A percentile compares a stretch with the other conserved stretches of the same genome.
phyloP scores from a whole-genome alignment of 2,329 filamentous ascomycete species.

The Dothistroma pini region DNA sequence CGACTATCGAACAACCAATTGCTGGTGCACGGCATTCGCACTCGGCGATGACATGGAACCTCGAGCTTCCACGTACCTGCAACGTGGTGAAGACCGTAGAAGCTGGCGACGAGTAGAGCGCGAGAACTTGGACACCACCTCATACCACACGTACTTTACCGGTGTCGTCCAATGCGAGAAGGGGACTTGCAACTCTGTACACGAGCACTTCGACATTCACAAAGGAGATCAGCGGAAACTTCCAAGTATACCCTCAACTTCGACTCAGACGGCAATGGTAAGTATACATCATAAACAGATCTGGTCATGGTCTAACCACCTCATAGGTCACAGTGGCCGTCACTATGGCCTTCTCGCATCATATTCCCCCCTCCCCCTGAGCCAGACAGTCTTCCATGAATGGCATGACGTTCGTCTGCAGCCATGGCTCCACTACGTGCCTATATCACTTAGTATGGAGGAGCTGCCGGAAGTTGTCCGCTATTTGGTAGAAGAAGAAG shows the following conservation, averaged over 20 bases:
- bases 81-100: not conserved
- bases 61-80: conserved; percentile 8
- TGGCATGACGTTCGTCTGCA: conserved; percentile 57
- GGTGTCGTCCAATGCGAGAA: conserved; percentile 45
- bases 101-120: conserved; percentile 8
- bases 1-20: not conserved
- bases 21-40: conserved; percentile 40
- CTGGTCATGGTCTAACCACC: not conserved
- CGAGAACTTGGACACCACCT: conserved; percentile 17
- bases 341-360: conserved; percentile 52
- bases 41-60: conserved; percentile 27
- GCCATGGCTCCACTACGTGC: conserved; percentile 57
- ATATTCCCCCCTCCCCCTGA: conserved; percentile 46
- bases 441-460: conserved; percentile 48
- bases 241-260: conserved; percentile 13
- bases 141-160: conserved; percentile 47
- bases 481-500: conserved; percentile 39
- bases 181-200: conserved; percentile 32
- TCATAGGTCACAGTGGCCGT: conserved; percentile 48
- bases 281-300: not conserved
- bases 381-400: conserved; percentile 52
- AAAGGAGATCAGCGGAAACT: conserved; percentile 4
- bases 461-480: conserved; percentile 53
- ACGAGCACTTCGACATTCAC: conserved; percentile 18
- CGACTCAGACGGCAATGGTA: conserved; percentile 9